phyloP scores from a whole-genome alignment of 1,284 basidiomycete genomes.

The Hortiboletus rubellus region DNA sequence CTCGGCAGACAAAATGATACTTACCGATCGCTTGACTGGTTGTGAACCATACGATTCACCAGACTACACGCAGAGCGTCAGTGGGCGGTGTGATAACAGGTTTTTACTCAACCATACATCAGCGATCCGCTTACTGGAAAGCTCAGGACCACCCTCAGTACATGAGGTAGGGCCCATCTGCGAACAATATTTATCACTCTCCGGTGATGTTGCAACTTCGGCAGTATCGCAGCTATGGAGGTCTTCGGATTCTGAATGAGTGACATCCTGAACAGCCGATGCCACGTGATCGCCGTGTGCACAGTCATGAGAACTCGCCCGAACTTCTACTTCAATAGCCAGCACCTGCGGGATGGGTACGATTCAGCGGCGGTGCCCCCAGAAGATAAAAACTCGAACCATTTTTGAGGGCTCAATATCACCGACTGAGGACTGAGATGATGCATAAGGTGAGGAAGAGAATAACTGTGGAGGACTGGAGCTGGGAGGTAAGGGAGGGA shows the following conservation, averaged over 20 bases:
- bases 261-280: not conserved
- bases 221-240: not conserved
- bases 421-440: constrained; percentile 40
- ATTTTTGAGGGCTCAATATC: constrained; percentile 6
- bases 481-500: constrained; percentile 44
- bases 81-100: not conserved
- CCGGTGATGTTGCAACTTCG: not conserved
- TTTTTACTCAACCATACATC: constrained; percentile 21
- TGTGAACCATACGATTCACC: constrained; percentile 5
- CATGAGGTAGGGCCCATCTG: not conserved
- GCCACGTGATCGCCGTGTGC: not conserved
- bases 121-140: constrained; percentile 14
- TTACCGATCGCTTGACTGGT: constrained; percentile 22
- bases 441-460: constrained; percentile 46
- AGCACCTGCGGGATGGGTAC: constrained; percentile 3
- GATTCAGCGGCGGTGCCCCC: constrained; percentile 3
- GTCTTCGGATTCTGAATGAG: not conserved
- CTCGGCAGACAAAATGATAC: not conserved
- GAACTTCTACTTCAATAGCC: not conserved
- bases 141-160: not conserved
- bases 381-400: constrained; percentile 9
- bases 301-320: not conserved
- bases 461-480: constrained; percentile 51
- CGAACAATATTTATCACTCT: not conserved
- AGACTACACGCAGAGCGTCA: constrained; percentile 16